Conservation (phyloP, 305 asterid species). For the Rubia occidens region DNA sequence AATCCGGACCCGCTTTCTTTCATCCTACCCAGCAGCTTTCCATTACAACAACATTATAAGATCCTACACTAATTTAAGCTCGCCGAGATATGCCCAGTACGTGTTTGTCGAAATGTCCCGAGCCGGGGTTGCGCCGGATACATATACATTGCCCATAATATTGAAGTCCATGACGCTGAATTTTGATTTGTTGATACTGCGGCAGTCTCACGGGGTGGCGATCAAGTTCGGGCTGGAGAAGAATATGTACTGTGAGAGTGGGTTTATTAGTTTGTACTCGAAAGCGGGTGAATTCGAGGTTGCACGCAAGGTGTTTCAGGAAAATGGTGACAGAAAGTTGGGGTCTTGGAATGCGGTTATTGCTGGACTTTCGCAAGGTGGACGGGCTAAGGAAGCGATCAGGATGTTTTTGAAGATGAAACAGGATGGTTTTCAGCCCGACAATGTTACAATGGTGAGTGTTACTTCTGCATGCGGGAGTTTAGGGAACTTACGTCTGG, state of each 20-base stretch:
- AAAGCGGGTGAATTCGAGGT: conserved; percentile 38
- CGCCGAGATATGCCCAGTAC: conserved; percentile 45
- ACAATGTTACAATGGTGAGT: conserved; percentile 75
- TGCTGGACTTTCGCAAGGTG: conserved; percentile 69
- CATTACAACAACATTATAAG: conserved; percentile 72
- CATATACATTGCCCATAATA: conserved; percentile 55
- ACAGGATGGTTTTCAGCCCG: conserved; percentile 47
- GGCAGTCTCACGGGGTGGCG: conserved; percentile 46
- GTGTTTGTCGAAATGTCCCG: conserved; percentile 49
- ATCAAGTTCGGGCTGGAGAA: conserved; percentile 40
- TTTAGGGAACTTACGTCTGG: conserved; percentile 59
- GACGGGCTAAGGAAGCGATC: conserved; percentile 50
- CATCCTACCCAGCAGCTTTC: conserved; percentile 39
- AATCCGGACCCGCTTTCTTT: conserved; percentile 46
- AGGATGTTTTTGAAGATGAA: conserved; percentile 47
- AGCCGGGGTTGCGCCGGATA: conserved; percentile 46
- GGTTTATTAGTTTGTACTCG: conserved; percentile 46
- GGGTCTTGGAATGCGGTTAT: conserved; percentile 90
- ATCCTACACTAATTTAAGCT: conserved; percentile 41
- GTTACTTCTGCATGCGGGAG: conserved; percentile 71
- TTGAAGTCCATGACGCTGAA: conserved; percentile 41
- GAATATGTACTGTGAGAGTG: conserved; percentile 69
- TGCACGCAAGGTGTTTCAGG: conserved; percentile 52
- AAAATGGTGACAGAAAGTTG: conserved; percentile 48
- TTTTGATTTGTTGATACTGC: conserved; percentile 25